phyloP scores from a whole-genome alignment of 352 stramenopile species.

The Pythium guiyangense region DNA sequence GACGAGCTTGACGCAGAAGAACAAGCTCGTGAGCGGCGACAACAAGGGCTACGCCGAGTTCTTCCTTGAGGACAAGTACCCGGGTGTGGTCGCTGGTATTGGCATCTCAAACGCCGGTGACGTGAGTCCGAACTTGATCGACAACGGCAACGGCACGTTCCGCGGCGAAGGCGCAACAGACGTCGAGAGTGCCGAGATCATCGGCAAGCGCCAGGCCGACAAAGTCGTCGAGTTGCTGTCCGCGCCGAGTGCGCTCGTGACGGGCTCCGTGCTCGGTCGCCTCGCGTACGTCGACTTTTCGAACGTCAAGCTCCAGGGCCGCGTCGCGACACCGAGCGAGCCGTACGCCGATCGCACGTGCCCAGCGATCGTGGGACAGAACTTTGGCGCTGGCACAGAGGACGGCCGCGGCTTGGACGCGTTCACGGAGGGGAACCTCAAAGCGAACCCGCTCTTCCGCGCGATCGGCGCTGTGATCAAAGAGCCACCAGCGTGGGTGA shows the following conservation, averaged over 20 bases:
- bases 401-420: conserved; percentile 39
- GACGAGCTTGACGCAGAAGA: conserved; percentile 73
- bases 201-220: conserved; percentile 29
- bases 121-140: too few relatives aligned
- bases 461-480: too few relatives aligned
- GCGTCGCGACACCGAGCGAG: conserved; percentile 11
- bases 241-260: conserved; percentile 15
- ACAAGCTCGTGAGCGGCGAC: conserved; percentile 70
- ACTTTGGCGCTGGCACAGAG: too few relatives aligned
- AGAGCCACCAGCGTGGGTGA: conserved; percentile 30
- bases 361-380: conserved; percentile 36
- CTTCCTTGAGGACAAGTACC: too few relatives aligned
- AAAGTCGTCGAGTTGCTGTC: conserved; percentile 25
- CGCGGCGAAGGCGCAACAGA: too few relatives aligned
- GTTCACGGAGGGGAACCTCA: conserved; percentile 29
- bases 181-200: too few relatives aligned
- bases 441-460: conserved; percentile 28
- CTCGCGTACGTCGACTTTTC: conserved; percentile 46
- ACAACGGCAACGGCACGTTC: too few relatives aligned
- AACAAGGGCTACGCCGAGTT: too few relatives aligned
- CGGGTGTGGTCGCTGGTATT: too few relatives aligned
- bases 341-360: conserved; percentile 38
- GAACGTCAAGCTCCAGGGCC: conserved; percentile 28
- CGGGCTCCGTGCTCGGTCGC: conserved; percentile 20
- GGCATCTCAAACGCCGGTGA: too few relatives aligned